Base-by-base conservation (phyloP, 345 rosid genomes). In the Capsella bursapastoris region DNA sequence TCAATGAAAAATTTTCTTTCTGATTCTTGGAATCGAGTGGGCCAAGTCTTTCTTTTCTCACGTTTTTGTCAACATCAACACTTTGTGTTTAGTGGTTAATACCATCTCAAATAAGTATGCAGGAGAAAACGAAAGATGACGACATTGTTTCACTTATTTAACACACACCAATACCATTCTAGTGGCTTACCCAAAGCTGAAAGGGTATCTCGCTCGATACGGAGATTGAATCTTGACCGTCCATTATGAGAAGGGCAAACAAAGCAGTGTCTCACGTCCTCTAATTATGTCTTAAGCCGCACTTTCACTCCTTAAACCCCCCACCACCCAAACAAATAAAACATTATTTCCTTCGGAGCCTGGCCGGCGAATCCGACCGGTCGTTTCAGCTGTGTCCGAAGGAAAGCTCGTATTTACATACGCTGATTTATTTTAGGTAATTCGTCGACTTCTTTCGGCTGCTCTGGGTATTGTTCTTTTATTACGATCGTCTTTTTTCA, bases 221-320 rank as follows among this genome's bases (percentile, higher is more conserved):
- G 25, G 49, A 59, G 68, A 68, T 75, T 62, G 43, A 76, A 76
- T 76, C 70, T 62, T 43, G 70, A 62, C 79, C 79, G 70, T 76
- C 7, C 12, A 45, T 48, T 53, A 9, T 67, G 9, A 6, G 27
- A 61, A 68, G 69, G 79, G 74, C 64, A 52, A 68, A 59, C 69
- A 32, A 18, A 66, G 12, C 63, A 58, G 38, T 52, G 34, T n/a
- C 64, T 25, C 69, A 68, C 64, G 57, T 61, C 29, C 78, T 47
- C 58, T 61, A 69, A 76, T 53, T 53, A 44, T 55, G 74, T 27
- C 49, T 61, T 53, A 62, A 76, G 52, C 70, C 58, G 58, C 79
- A 13, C 27, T 45, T 68, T 52, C 70, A 68, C 41, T 68, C 47
- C 34, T 53, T 60, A 43, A 68, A 10, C 69, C 18, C 57, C 7